phyloP scores from a whole-genome alignment of 1,284 basidiomycete species.

The Porogramme epimiltina region DNA sequence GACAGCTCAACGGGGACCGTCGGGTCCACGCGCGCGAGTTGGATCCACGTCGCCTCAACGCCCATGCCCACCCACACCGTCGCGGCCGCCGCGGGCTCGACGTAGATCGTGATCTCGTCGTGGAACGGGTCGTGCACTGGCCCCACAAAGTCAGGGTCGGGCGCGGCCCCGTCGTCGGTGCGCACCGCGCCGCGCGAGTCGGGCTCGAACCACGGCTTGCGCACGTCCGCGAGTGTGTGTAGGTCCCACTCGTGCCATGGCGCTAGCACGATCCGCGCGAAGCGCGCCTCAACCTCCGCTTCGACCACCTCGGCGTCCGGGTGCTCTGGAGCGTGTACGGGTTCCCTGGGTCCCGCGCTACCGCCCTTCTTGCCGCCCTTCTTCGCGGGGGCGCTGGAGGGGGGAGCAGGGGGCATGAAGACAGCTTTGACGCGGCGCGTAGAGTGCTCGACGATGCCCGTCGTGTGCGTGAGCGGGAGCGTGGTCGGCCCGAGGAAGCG shows the following conservation, averaged over 20 bases:
- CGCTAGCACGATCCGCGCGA: slow-evolving; percentile 51
- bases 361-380: slow-evolving; percentile 17
- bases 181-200: slow-evolving; percentile 46
- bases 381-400: slow-evolving; percentile 4
- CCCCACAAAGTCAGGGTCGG: slow-evolving; percentile 1
- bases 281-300: slow-evolving; percentile 44
- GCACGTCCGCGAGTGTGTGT: slow-evolving; percentile 40
- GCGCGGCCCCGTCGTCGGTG: slow-evolving; percentile 21
- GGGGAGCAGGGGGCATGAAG: slow-evolving; percentile 25
- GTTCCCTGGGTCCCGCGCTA: slow-evolving; percentile 2
- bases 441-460: slow-evolving; percentile 54
- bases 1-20: slow-evolving; percentile 16
- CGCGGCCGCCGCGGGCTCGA: slow-evolving; percentile 47
- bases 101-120: slow-evolving; percentile 56
- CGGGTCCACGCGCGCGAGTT: slow-evolving; percentile 46
- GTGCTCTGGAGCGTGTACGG: background rate
- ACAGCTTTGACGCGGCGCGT: slow-evolving; percentile 46
- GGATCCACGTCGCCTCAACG: slow-evolving; percentile 61
- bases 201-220: slow-evolving; percentile 39
- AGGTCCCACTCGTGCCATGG: slow-evolving; percentile 51
- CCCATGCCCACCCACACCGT: slow-evolving; percentile 53
- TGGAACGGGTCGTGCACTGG: slow-evolving; percentile 47
- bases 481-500: slow-evolving; percentile 45
- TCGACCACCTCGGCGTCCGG: slow-evolving; percentile 45
- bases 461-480: slow-evolving; percentile 48